A percentile compares a stretch with the other conserved stretches of the same genome.
phyloP scores from a whole-genome alignment of 345 rosid species.

The Brassica napus region Da-Ae NC_063436.1:8675001-8675500 shows the following conservation, averaged over 20 bases:
- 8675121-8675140: constrained; percentile 86
- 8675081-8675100: constrained; percentile 67
- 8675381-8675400: constrained; percentile 6
- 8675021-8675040: constrained; percentile 78
- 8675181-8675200: constrained; percentile 96
- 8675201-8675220: constrained; percentile 62
- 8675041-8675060: constrained; percentile 97
- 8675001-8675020: constrained; percentile 78
- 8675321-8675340: neutral
- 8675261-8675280: constrained; percentile 2
- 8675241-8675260: neutral
- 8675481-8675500: constrained; percentile 25
- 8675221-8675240: neutral
- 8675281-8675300: constrained; percentile 96
- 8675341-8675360: constrained; percentile 9
- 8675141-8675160: constrained; percentile 64
- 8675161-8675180: constrained; percentile 74
- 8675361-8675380: constrained; percentile 11
- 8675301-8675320: constrained; percentile 80
- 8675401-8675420: constrained; percentile 21
- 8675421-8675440: constrained; percentile 29
- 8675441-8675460: constrained; percentile 1
- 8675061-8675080: constrained; percentile 83
- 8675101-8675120: constrained; percentile 81
- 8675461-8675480: neutral